Base-by-base conservation (phyloP, 768 basidiomycete species). In the Tylopilus rubrobrunneus region DNA sequence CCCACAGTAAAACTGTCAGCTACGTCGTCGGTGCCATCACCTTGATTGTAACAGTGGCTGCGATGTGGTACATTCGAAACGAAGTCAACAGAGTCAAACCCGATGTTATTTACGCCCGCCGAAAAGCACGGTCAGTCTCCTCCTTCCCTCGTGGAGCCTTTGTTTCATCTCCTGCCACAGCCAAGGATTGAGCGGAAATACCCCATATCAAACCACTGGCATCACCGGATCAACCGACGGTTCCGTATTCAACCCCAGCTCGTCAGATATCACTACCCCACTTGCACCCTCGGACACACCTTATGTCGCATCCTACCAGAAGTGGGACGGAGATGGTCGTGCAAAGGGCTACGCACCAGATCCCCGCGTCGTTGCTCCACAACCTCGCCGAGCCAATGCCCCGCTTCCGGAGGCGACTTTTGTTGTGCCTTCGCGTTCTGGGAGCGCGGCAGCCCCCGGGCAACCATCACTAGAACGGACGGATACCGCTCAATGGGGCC, bases 11-110 rank as follows among this genome's bases (percentile, higher is more conserved):
- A 56, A 81, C 87, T 56, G 79, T 92, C 56, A 86, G 84, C 49
- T 80, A 89, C 56, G 66, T 76, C 5, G 87, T 94, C 5, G 70
- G 92, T 28, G 85, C 65, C 7, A 49, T 87, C 37, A 91, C 91
- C 1, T 66, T 84, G 36, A 40, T 91, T 19, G 80, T 95, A 58
- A 94, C 93, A 0, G 44, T 89, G 48, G 67, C 72, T 25, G 87
- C 93, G 0, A 86, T 88, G 77, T 94, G 89, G 89, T 95, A 88
- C 66, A 89, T 96, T 60, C 79, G 80, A 58, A 76, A 69, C 49
- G 65, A 83, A 67, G 89, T 96, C 81, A 81, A 84, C 67, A 72
- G 75, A 49, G 82, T 77, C 34, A 90, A 89, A 62, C 80, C 82
- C 5, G 66, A 71, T 4, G 78, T 90, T n/a, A 83, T 91, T 48